These are phyloP conservation scores for Astragalus membranaceus DNA, from an alignment of 306 rosid species.

Conservation along the genomic window DNA sequence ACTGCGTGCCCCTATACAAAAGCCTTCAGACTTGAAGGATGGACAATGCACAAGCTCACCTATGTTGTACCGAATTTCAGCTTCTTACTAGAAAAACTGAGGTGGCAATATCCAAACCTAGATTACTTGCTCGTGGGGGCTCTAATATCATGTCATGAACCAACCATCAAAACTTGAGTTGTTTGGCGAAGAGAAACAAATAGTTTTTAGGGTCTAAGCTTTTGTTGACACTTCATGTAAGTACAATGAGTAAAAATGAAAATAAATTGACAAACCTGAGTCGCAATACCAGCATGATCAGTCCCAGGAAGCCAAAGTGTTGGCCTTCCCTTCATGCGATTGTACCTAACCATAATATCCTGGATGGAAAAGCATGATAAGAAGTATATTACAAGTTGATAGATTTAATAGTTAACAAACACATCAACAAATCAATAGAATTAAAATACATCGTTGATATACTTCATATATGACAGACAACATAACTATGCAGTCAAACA, in stretches of 20 bases:
- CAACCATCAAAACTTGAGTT: neutral
- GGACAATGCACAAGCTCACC: neutral
- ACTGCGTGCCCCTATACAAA: neutral
- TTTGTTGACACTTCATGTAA: neutral
- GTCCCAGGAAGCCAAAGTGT: conserved; percentile 98
- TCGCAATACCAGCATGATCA: conserved; percentile 99
- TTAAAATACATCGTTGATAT: neutral
- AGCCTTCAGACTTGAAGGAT: neutral
- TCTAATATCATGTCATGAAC: neutral
- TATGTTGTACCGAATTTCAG: neutral
- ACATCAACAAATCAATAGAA: neutral
- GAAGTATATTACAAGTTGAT: neutral
- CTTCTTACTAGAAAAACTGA: neutral
- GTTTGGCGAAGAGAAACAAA: neutral
- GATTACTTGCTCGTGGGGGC: neutral
- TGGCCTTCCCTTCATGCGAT: conserved; percentile 96
- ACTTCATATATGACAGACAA: neutral
- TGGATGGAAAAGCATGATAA: conserved; percentile 26
- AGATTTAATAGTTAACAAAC: neutral
- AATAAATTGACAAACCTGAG: conserved; percentile 61
- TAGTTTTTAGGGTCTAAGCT: neutral
- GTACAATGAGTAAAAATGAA: neutral
- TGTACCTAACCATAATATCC: conserved; percentile 96
- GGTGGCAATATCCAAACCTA: neutral
- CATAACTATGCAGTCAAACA: neutral